Evolutionary conservation across 139 green algal genomes (phyloP).

Genomic region (Microglena sp.): DNA sequence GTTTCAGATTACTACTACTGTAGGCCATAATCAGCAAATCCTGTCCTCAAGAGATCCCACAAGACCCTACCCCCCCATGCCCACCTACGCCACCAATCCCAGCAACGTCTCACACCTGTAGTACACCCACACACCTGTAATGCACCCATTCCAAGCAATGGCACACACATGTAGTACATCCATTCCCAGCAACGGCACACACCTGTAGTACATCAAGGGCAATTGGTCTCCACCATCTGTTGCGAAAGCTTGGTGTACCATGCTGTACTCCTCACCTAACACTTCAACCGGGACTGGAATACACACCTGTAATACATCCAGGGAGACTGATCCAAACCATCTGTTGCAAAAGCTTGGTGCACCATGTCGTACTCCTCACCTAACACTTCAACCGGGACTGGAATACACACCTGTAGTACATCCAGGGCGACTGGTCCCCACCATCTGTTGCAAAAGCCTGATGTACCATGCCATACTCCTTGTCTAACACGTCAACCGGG

Average conservation of each 20-base stretch:
- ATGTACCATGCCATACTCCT: conserved; percentile 86
- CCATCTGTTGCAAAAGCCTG: conserved; percentile 89
- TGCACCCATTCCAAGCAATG: background rate
- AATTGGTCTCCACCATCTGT: conserved; percentile 89
- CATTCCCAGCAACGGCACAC: too few relatives aligned
- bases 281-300: background rate
- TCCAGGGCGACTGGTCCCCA: conserved; percentile 83
- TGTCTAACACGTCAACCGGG: conserved; percentile 31
- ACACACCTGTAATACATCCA: conserved; percentile 98
- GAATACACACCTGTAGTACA: conserved; percentile 72
- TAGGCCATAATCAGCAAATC: too few relatives aligned
- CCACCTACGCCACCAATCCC: too few relatives aligned
- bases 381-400: conserved; percentile 20
- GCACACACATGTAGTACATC: conserved; percentile 14
- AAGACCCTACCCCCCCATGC: too few relatives aligned
- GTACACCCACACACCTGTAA: too few relatives aligned
- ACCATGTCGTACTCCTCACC: conserved; percentile 88
- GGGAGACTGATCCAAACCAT: conserved; percentile 80
- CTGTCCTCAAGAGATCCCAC: too few relatives aligned
- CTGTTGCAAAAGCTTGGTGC: conserved; percentile 83
- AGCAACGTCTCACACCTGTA: too few relatives aligned
- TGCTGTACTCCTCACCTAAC: conserved; percentile 79
- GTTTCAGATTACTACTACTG: too few relatives aligned
- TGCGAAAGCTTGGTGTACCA: conserved; percentile 85
- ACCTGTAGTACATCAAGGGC: conserved; percentile 83